Percentiles rank a stretch among this genome's conserved stretches.
phyloP scores from a whole-genome alignment of 805 yeast species.

The Barnettozyma sucrosica region DNA sequence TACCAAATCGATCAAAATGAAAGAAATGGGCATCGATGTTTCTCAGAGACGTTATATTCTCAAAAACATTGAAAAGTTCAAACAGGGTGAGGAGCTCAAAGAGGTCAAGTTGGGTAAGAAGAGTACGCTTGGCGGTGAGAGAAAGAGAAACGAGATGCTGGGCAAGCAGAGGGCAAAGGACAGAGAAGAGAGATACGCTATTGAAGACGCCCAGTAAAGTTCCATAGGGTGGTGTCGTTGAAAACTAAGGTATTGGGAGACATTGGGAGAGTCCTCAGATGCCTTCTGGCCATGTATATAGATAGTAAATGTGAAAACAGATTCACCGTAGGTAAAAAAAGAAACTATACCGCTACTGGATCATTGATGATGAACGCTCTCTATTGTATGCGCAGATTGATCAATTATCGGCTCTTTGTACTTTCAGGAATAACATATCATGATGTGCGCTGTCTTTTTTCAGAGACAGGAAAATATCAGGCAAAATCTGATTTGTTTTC shows the following conservation, averaged over 20 bases:
- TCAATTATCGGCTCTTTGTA: neutral
- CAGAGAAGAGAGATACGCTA: constrained; percentile 25
- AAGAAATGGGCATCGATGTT: constrained; percentile 71
- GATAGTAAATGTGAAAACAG: neutral
- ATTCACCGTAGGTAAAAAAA: neutral
- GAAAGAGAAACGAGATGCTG: constrained; percentile 60
- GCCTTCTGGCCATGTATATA: neutral
- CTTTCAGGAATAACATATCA: neutral
- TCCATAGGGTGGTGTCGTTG: neutral
- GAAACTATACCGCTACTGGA: too few relatives aligned
- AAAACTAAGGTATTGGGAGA: neutral
- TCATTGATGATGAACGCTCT: too few relatives aligned
- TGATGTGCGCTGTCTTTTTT: neutral
- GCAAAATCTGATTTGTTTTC: neutral
- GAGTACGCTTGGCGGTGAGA: constrained; percentile 77
- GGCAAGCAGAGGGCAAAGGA: constrained; percentile 51
- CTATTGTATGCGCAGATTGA: neutral
- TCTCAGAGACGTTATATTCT: constrained; percentile 68
- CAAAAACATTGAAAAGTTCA: constrained; percentile 63
- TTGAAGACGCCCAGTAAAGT: constrained; percentile 19
- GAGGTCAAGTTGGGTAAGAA: constrained; percentile 67
- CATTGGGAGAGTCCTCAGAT: neutral
- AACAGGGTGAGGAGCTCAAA: constrained; percentile 46
- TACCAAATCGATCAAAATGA: constrained; percentile 50
- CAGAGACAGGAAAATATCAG: neutral